Conservation (phyloP, 768 basidiomycete genomes). For the Tricholoma sp. region DNA sequence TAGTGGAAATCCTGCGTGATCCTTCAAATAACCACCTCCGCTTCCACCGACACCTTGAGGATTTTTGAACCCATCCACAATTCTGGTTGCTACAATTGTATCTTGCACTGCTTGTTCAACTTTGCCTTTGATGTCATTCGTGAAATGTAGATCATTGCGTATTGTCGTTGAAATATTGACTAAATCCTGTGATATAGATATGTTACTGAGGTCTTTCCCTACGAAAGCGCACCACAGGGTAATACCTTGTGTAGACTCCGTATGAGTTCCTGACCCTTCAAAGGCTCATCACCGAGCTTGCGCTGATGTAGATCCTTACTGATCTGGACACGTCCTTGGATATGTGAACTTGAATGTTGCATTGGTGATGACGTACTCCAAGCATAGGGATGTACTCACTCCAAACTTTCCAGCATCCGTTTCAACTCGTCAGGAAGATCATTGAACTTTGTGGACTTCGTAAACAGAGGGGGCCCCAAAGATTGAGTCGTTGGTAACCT, state of each 20-base stretch:
- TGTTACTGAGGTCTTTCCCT: neutral
- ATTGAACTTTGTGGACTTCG: slow-evolving; percentile 72
- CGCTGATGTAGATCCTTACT: slow-evolving; percentile 74
- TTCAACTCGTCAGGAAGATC: slow-evolving; percentile 71
- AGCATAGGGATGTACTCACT: slow-evolving; percentile 39
- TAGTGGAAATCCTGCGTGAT: slow-evolving; percentile 75
- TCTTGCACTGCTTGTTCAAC: slow-evolving; percentile 78
- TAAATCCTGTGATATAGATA: slow-evolving; percentile 45
- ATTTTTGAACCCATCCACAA: slow-evolving; percentile 75
- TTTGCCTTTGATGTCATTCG: slow-evolving; percentile 68
- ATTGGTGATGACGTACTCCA: neutral
- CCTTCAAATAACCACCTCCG: slow-evolving; percentile 65
- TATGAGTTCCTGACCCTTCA: slow-evolving; percentile 67
- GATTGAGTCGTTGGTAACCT: slow-evolving; percentile 14
- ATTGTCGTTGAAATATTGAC: slow-evolving; percentile 56
- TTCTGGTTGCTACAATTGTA: slow-evolving; percentile 69
- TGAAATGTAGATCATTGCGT: slow-evolving; percentile 60
- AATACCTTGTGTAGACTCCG: slow-evolving; percentile 61
- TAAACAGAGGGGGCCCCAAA: slow-evolving; percentile 34
- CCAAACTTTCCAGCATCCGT: slow-evolving; percentile 60
- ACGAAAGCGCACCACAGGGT: neutral
- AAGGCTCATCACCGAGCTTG: slow-evolving; percentile 70
- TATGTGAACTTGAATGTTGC: slow-evolving; percentile 44
- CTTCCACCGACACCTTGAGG: slow-evolving; percentile 44
- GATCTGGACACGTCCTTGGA: slow-evolving; percentile 77